Conservation (phyloP, 768 basidiomycete species). For the Kwoniella sp. region DNA sequence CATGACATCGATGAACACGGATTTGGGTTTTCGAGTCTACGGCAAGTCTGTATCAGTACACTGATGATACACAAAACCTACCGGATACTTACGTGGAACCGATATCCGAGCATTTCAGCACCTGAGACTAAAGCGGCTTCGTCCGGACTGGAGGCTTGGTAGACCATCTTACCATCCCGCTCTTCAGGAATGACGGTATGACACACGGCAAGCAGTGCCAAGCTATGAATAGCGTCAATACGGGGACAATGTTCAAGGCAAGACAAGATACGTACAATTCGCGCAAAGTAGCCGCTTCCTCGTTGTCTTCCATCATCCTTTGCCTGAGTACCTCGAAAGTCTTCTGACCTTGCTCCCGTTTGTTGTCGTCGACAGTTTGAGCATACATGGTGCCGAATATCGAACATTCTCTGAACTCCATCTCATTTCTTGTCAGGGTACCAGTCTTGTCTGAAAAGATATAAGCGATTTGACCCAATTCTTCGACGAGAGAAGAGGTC, state of each 20-base stretch:
- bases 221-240: slow-evolving; percentile 59
- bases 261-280: slow-evolving; percentile 40
- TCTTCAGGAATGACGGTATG: slow-evolving; percentile 98
- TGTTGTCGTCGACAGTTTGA: slow-evolving; percentile 84
- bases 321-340: slow-evolving; percentile 76
- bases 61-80: background rate
- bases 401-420: slow-evolving; percentile 92
- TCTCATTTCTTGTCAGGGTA: slow-evolving; percentile 94
- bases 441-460: slow-evolving; percentile 60
- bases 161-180: slow-evolving; percentile 81
- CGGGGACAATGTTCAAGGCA: slow-evolving; percentile 8
- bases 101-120: slow-evolving; percentile 86
- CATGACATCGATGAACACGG: slow-evolving; percentile 81
- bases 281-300: slow-evolving; percentile 57
- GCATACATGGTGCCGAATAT: slow-evolving; percentile 88
- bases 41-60: background rate
- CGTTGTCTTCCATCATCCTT: slow-evolving; percentile 39
- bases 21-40: slow-evolving; percentile 92
- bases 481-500: slow-evolving; percentile 97
- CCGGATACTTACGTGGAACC: slow-evolving; percentile 77
- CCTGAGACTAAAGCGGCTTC: slow-evolving; percentile 95
- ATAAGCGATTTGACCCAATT: slow-evolving; percentile 83
- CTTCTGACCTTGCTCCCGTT: slow-evolving; percentile 74
- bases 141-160: slow-evolving; percentile 96
- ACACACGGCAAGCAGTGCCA: slow-evolving; percentile 87